phyloP scores from a whole-genome alignment of 441 rosid genomes.

The Gossypium schwendimanii region DNA sequence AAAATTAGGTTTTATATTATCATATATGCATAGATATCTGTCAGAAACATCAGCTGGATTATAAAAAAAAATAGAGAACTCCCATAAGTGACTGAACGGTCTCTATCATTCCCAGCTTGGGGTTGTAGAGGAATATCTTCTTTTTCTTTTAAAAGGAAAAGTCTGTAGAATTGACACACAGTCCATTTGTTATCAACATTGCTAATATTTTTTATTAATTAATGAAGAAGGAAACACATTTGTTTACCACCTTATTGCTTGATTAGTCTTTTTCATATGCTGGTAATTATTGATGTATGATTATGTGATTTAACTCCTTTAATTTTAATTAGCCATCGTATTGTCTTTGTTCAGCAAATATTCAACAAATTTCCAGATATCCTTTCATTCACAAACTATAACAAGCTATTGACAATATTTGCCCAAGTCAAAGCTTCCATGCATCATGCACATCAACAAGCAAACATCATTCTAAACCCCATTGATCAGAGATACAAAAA shows the following conservation, averaged over 20 bases:
- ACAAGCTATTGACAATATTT: background rate
- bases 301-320: background rate
- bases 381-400: background rate
- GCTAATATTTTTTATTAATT: conserved; percentile 39
- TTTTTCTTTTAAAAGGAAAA: conserved; percentile 27
- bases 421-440: background rate
- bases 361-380: background rate
- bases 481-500: background rate
- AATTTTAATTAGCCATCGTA: background rate
- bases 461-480: background rate
- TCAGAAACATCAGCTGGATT: too few relatives aligned
- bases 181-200: conserved; percentile 23
- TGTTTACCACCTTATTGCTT: background rate
- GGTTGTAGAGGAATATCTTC: conserved; percentile 27
- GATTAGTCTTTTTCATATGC: background rate
- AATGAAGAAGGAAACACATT: conserved; percentile 12
- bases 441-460: background rate
- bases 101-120: conserved; percentile 21
- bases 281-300: background rate
- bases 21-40: too few relatives aligned
- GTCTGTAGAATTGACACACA: conserved; percentile 27
- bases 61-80: background rate
- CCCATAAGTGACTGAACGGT: background rate
- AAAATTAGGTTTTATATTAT: conserved; percentile 22
- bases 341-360: background rate